Base-by-base conservation (phyloP, 805 yeast species). In the Hanseniaspora clermontiae region DNA sequence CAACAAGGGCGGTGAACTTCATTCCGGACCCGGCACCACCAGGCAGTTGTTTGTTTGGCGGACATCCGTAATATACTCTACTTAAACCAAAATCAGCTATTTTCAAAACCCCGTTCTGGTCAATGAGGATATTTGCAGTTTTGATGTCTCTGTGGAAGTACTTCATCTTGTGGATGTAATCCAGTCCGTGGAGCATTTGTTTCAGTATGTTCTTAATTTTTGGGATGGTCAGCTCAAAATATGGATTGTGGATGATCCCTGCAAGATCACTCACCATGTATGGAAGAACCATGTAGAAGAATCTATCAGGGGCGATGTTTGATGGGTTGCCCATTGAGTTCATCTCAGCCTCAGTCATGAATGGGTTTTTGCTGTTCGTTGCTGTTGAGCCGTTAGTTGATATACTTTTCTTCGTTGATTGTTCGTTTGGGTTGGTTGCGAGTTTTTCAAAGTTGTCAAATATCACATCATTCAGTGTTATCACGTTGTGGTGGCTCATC, bases 21-120 rank as follows among this genome's bases (percentile, higher is more conserved):
- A 64, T 68, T 29, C 66, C 70, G 3, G 66, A 58, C 0, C 72
- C 71, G 0, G 80, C 77, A 29, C 78, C 78, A 46, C 76, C 75
- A 0, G 72, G 73, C 37, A 59, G 65, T 3, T 74, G 76, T 3
- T 70, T 59, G 14, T 72, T 72, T 1, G 95, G 95, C 0, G 75
- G 71, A 3, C 72, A 67, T 1, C 89, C 95, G 57, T 75, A 77
- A 66, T 81, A 86, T 19, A 75, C 67, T 60, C 97, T 75, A 1
- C 97, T 97, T 39, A 93, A 73, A 1, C 99, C 98, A 68, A 93
- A 95, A 70, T 93, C 99, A 1, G 96, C 98, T 49, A 93, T 80
- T 64, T 91, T 91, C 40, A 95, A 74, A 9, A 80, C 72, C 0
- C 98, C 98, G 52, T 75, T 71, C 53, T 75, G 78, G 63, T 85